phyloP scores from a whole-genome alignment of 2,329 filamentous ascomycete species.

The Paecilomyces sp. region DNA sequence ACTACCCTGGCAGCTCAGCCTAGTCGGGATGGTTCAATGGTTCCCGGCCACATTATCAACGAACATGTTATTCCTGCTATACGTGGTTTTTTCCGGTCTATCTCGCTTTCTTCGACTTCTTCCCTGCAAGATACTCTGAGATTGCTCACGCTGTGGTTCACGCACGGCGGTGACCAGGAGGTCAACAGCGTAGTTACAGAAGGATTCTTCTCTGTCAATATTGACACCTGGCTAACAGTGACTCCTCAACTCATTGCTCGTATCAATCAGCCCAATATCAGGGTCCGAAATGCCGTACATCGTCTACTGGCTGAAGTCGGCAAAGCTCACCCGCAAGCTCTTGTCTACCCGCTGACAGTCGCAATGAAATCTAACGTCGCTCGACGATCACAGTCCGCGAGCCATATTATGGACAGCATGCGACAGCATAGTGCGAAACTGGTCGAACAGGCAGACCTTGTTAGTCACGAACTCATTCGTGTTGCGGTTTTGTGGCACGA shows the following conservation, averaged over 20 bases:
- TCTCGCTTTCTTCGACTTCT: slow-evolving; percentile 81
- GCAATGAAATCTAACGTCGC: slow-evolving; percentile 94
- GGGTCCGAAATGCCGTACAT: slow-evolving; percentile 85
- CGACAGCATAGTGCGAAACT: slow-evolving; percentile 85
- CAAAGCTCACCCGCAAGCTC: slow-evolving; percentile 84
- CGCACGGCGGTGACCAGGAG: slow-evolving; percentile 78
- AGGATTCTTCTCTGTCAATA: slow-evolving; percentile 83
- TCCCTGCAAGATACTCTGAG: slow-evolving; percentile 93
- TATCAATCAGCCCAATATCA: slow-evolving; percentile 89
- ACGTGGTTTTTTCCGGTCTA: slow-evolving; percentile 94
- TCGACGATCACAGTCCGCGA: slow-evolving; percentile 77
- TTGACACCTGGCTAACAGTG: slow-evolving; percentile 98
- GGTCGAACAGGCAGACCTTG: slow-evolving; percentile 89
- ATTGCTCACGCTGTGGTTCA: slow-evolving; percentile 91
- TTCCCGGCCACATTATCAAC: slow-evolving; percentile 63
- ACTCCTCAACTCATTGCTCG: slow-evolving; percentile 95
- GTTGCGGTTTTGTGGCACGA: slow-evolving; percentile 98
- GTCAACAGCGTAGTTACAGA: slow-evolving; percentile 85
- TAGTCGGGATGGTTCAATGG: slow-evolving; percentile 49
- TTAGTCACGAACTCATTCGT: slow-evolving; percentile 93
- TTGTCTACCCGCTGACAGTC: slow-evolving; percentile 95
- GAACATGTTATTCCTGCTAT: slow-evolving; percentile 93
- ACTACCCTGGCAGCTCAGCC: slow-evolving; percentile 66
- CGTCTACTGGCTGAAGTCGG: slow-evolving; percentile 89
- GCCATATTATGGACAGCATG: slow-evolving; percentile 96